Evolutionary conservation across 2,329 filamentous ascomycete species (phyloP), one percentile per base, ranked within the genome.

Genomic region (Monilinia fructicola): DNA sequence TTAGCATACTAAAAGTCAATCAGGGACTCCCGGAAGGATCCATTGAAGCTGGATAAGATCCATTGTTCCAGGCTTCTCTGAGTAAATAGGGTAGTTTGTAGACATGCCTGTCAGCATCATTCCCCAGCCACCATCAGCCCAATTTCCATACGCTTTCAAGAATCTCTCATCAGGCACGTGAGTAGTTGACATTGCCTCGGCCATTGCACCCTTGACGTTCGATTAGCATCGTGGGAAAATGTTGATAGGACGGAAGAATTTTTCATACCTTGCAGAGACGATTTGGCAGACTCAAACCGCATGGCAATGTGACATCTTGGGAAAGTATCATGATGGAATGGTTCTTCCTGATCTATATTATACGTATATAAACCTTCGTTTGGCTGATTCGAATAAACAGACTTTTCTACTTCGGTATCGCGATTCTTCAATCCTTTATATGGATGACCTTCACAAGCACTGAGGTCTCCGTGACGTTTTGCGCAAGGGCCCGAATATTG

Each of bases 201-300:
- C 54, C 63, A 65, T 65, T 59, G 63, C 40, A 50, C 42, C 54
- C 63, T 65, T 28, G 23, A 18, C 6, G 14, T 31, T 21, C 0
- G 18, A 21, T 65, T 48, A 65, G 63, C 54, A 28, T 42, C 5
- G 28, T 10, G 28, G 2, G 7, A 10, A 12, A 35, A 4, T 7
- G 18, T 26, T 21, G 38, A 44, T 26, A 21, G 3, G 16, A 21
- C 5, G 23, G 18, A 10, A 14, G 18, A 46, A 5, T 14, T 66
- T 40, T 31, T 7, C 50, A 53, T 71, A 71, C 73, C 68, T 81
- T 82, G 59, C 74, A 78, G 1, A 88, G 78, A 6, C 85, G 81
- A 71, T 87, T 87, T 3, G 83, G 82, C 3, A 87, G 73, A 0
- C 78, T 79, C 35, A 88, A 77, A 1, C 85, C 85, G 72, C 83